Percentiles rank a stretch among this genome's conserved stretches.
Evolutionary conservation across 345 rosid genomes (phyloP).

Genomic region (Gossypium sturtianum): DNA sequence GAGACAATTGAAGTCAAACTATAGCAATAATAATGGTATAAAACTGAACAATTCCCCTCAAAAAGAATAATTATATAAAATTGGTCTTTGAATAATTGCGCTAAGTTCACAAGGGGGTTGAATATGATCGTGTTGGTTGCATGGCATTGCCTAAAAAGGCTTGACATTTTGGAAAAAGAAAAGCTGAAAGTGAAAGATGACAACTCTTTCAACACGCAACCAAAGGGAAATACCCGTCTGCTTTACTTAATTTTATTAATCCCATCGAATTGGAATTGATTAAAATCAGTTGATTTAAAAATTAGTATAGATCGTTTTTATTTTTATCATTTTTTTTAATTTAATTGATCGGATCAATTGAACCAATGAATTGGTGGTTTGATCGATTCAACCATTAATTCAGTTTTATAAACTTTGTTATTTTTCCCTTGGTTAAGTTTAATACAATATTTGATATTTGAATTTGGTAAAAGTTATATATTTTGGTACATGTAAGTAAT

Average conservation of each 20-base stretch:
- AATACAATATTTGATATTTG: too few relatives aligned
- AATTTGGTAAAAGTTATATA: too few relatives aligned
- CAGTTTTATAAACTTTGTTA: too few relatives aligned
- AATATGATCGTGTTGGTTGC: not conserved
- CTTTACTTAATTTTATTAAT: not conserved
- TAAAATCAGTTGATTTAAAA: too few relatives aligned
- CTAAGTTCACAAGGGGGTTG: not conserved
- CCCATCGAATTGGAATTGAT: too few relatives aligned
- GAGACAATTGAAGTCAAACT: conserved; percentile 31
- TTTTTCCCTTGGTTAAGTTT: too few relatives aligned
- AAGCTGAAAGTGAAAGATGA: not conserved
- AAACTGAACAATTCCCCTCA: not conserved
- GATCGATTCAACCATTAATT: too few relatives aligned
- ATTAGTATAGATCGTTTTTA: too few relatives aligned
- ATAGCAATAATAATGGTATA: not conserved
- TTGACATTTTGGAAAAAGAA: not conserved
- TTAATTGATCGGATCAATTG: rapidly evolving
- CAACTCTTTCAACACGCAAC: conserved; percentile 17
- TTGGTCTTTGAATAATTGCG: conserved; percentile 12
- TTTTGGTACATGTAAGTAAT: too few relatives aligned
- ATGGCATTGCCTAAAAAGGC: not conserved
- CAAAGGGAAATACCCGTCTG: conserved; percentile 5
- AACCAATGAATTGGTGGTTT: too few relatives aligned
- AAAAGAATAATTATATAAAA: not conserved
- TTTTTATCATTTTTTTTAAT: too few relatives aligned